Conservation (phyloP, 208 protist genomes). For the Trypanosoma lewisi region DNA sequence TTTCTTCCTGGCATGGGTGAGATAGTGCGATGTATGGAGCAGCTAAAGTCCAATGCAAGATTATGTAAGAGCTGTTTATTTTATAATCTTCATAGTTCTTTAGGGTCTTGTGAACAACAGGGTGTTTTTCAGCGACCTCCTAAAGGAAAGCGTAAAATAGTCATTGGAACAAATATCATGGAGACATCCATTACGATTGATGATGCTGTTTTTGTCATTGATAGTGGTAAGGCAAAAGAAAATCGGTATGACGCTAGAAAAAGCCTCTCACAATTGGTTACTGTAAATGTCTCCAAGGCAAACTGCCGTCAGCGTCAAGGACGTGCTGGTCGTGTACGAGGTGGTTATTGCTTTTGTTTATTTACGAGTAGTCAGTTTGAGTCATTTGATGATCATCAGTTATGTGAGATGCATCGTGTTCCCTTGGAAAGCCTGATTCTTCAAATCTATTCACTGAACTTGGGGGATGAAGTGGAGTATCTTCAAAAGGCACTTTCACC, state of each 20-base stretch:
- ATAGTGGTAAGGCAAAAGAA: constrained; percentile 96
- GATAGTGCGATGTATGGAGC: constrained; percentile 88
- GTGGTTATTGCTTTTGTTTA: constrained; percentile 94
- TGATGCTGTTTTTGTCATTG: constrained; percentile 96
- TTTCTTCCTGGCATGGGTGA: constrained; percentile 96
- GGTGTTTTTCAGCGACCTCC: constrained; percentile 89
- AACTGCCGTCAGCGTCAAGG: constrained; percentile 94
- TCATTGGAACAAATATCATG: constrained; percentile 97
- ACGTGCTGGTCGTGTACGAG: constrained; percentile 94
- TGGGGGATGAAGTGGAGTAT: constrained; percentile 88
- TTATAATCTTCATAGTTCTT: constrained; percentile 93
- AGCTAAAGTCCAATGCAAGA: constrained; percentile 62
- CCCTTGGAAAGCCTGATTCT: constrained; percentile 95
- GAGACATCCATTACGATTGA: constrained; percentile 98
- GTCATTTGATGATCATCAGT: constrained; percentile 81
- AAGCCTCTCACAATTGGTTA: constrained; percentile 81
- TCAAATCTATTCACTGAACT: constrained; percentile 90
- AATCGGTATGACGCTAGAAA: constrained; percentile 89
- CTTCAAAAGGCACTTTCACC: constrained; percentile 85
- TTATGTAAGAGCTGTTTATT: constrained; percentile 60
- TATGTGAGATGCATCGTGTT: constrained; percentile 95
- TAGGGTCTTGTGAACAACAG: constrained; percentile 91
- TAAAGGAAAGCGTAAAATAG: constrained; percentile 91
- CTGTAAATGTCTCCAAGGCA: constrained; percentile 93
- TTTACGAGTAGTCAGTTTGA: constrained; percentile 90